Evolutionary conservation across 2,329 filamentous ascomycete species (phyloP), one percentile per base, ranked within the genome.

Genomic region (Cordyceps pruinosa): DNA sequence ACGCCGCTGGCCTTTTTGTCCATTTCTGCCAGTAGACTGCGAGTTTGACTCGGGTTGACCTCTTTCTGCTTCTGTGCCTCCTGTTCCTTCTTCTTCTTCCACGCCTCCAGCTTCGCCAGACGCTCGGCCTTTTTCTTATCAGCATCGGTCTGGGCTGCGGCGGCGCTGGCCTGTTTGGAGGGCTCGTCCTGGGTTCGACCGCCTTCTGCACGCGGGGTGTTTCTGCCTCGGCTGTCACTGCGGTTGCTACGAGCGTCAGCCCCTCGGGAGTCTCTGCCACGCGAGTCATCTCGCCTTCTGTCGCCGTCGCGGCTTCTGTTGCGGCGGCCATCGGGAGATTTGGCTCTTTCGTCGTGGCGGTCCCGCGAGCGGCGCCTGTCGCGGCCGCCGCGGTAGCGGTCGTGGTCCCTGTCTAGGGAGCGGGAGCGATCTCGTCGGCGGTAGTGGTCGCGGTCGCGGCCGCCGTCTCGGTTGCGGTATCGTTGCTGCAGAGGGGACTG

Each of bases 81-180:
- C 68, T 85, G 84, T 62, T 90, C 88, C 68, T 90, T 87, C 73
- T 92, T 93, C 72, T 90, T 88, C 74, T 96, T 96, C 92, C 91
- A 96, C 58, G 89, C 89, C 69, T 93, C 89, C 28, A 96, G 74
- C 68, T 90, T 92, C 28, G 89, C 89, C 44, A 91, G 78, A 61
- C 89, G 80, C 70, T 93, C 89, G 50, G 87, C 88, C 70, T 92
- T 90, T 56, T 72, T 59, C 68, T 88, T 90, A 50, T 90, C 85
- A 60, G 84, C 82, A 65, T 90, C 88, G 30, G 82, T 78, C 65
- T 84, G 84, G 19, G 73, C 72, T 45, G 76, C 72, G 54, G 77
- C 68, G 39, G 68, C 66, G 39, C 62, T 26, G 59, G 66, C 85
- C 86, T 42, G 45, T 34, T 56, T 56, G 7, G 45, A n/a, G n/a